Evolutionary conservation across 75 land plant species (phyloP).

Genomic region (Ceratopteris richardii): DNA sequence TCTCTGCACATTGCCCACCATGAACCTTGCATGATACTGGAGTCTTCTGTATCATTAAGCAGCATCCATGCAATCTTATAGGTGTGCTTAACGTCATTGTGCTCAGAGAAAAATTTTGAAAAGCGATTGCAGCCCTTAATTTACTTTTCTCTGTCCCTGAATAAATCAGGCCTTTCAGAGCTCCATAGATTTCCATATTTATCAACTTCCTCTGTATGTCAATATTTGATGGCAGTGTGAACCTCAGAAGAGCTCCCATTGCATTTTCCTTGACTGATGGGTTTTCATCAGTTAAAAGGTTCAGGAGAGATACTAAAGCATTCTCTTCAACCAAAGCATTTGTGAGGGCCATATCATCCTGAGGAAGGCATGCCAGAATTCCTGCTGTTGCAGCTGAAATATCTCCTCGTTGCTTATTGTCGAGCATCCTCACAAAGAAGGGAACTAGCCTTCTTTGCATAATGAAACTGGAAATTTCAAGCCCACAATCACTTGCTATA

Average conservation of each 20-base stretch:
- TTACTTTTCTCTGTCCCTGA: conserved; percentile 31
- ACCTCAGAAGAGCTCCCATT: conserved; percentile 34
- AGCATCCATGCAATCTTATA: conserved; percentile 20
- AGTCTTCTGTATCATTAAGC: conserved; percentile 11
- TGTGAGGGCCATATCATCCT: conserved; percentile 20
- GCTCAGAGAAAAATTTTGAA: conserved; percentile 33
- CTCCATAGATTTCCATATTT: conserved; percentile 21
- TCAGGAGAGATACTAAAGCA: conserved; percentile 25
- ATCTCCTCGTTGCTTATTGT: conserved; percentile 19
- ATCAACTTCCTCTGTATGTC: conserved; percentile 32
- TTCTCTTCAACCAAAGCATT: conserved; percentile 26
- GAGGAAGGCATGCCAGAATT: conserved; percentile 37
- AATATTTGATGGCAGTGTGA: conserved; percentile 26
- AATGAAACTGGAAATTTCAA: conserved; percentile 24
- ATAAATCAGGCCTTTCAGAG: conserved; percentile 33
- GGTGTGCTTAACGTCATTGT: conserved; percentile 19
- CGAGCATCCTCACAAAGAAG: conserved; percentile 29
- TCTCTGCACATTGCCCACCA: conserved; percentile 30
- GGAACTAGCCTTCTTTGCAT: conserved; percentile 11
- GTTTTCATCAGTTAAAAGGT: conserved; percentile 22
- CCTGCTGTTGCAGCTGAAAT: conserved; percentile 35
- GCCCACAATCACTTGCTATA: conserved; percentile 25
- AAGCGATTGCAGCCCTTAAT: conserved; percentile 34
- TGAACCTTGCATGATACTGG: conserved; percentile 36
- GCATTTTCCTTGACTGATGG: conserved; percentile 41